Base-by-base conservation (phyloP, 805 yeast species). In the Candida adriatica region DNA sequence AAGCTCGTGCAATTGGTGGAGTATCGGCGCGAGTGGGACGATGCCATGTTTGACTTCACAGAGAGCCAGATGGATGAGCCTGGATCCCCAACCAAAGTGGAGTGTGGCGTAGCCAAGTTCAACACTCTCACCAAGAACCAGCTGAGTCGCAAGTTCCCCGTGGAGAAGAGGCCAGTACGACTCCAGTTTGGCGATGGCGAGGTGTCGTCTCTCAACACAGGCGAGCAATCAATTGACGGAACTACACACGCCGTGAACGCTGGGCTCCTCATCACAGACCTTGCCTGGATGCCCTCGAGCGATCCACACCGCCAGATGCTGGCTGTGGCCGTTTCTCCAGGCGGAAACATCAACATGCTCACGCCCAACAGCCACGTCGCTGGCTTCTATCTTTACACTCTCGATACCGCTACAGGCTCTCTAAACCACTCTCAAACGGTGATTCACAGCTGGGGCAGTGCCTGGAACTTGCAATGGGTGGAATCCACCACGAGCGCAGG, bases 261-360 rank as follows among this genome's bases (percentile, higher is more conserved):
- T 0, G 81, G 82, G 1, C 72, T 73, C 0, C 51, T 65, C 7
- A 57, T 75, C 1, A 67, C 80, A 0, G 68, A 73, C 14, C 46
- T 69, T 35, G 66, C 68, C 8, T 79, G 85, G 85, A 43, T 64
- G 6, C 62, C 59, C 1, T 39, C 34, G 31, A 53, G 21, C 16
- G 38, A 45, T 3, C 41, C 38, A n/a, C 38, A 38, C 2, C 30
- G 34, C 6, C 73, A 66, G 34, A 65, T 61, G 37, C 45, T 79
- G 26, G 83, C 80, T 0, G 67, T 74, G 1, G 55, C 76, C 0
- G 48, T 73, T 1, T 58, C 76, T 1, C n/a, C n/a, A n/a, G n/a
- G n/a, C n/a, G n/a, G n/a, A n/a, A 61, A 66, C 34, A 44, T 48
- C 22, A 37, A 46, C 29, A 31, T 55, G 33, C 45, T 52, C 24